A percentile compares a stretch with the other conserved stretches of the same genome.
Evolutionary conservation across 352 stramenopile species (phyloP).

Genomic region (Phytophthora sp.): DNA sequence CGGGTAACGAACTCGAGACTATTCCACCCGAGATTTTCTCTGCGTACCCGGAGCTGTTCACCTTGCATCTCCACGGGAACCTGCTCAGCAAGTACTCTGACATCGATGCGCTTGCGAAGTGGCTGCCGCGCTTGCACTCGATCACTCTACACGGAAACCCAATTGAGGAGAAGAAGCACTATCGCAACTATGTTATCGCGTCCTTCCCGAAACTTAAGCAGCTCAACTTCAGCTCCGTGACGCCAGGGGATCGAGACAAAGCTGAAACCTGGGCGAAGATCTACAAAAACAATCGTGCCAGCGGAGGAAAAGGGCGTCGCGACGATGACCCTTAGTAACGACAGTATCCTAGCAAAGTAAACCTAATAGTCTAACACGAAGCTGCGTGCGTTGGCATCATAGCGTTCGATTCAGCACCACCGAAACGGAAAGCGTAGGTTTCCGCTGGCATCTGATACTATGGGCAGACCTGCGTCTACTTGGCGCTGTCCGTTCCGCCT

Average conservation of each 20-base stretch:
- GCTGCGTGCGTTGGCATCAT: too few species aligned
- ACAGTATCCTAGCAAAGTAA: not conserved
- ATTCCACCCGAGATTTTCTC: constrained; percentile 49
- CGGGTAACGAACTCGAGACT: constrained; percentile 48
- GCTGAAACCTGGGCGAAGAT: constrained; percentile 75
- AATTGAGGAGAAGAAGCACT: constrained; percentile 88
- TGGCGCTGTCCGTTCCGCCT: constrained; percentile 30
- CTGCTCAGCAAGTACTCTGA: constrained; percentile 64
- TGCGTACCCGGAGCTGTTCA: constrained; percentile 58
- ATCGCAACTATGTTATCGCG: constrained; percentile 83
- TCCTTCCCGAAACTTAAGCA: constrained; percentile 68
- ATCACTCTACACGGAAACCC: constrained; percentile 86
- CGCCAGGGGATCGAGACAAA: constrained; percentile 63
- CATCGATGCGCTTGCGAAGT: constrained; percentile 53
- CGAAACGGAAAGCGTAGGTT: constrained; percentile 31
- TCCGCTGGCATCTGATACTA: constrained; percentile 15
- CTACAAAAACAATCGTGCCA: constrained; percentile 58
- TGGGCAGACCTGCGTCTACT: constrained; percentile 25
- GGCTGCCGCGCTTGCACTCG: constrained; percentile 59
- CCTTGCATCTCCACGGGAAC: constrained; percentile 83
- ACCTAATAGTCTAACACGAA: too few species aligned
- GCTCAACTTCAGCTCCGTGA: constrained; percentile 82
- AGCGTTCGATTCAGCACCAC: too few species aligned
- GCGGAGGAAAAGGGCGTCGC: constrained; percentile 4
- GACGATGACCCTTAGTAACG: constrained; percentile 20